A percentile compares a stretch with the other conserved stretches of the same genome.
phyloP scores from a whole-genome alignment of 805 yeast species.

The Candida lessepsii region DNA sequence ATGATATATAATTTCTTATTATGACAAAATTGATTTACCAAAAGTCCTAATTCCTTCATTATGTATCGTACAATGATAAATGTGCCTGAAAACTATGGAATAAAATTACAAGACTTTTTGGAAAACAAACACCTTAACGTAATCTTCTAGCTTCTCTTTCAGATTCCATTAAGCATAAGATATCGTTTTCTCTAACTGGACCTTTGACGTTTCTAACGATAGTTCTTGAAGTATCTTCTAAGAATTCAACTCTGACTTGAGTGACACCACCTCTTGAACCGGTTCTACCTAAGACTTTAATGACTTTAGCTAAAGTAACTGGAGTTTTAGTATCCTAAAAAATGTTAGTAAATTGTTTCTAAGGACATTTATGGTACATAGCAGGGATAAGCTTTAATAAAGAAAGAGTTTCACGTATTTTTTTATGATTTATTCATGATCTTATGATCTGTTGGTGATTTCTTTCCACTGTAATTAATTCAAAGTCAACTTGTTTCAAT shows the following conservation, averaged over 20 bases:
- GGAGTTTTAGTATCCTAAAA: constrained; percentile 61
- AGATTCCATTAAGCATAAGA: constrained; percentile 98
- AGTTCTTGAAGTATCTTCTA: constrained; percentile 48
- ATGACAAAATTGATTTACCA: constrained; percentile 3
- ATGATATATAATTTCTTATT: constrained; percentile 6
- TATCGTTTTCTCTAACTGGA: constrained; percentile 69
- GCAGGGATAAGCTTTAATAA: too few relatives aligned
- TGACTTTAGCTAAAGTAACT: constrained; percentile 99
- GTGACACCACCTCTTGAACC: constrained; percentile 98
- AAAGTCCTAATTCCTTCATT: neutral
- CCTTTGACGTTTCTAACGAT: constrained; percentile 52
- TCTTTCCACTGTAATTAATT: too few relatives aligned
- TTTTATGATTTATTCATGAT: too few relatives aligned
- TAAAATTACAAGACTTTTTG: constrained; percentile 6
- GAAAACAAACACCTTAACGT: constrained; percentile 49
- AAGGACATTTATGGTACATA: too few relatives aligned
- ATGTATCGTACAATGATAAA: constrained; percentile 2
- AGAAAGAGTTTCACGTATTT: too few relatives aligned
- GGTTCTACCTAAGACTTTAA: constrained; percentile 99
- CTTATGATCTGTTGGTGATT: too few relatives aligned
- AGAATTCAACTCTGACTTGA: constrained; percentile 50
- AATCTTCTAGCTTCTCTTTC: constrained; percentile 99
- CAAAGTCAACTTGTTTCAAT: too few relatives aligned
- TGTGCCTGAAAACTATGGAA: constrained; percentile 4
- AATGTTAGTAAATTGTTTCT: constrained; percentile 14